Evolutionary conservation across 371 early-diverging fungal genomes (phyloP), one percentile per base, ranked within the genome.

Genomic region (Mortierella sp.): DNA sequence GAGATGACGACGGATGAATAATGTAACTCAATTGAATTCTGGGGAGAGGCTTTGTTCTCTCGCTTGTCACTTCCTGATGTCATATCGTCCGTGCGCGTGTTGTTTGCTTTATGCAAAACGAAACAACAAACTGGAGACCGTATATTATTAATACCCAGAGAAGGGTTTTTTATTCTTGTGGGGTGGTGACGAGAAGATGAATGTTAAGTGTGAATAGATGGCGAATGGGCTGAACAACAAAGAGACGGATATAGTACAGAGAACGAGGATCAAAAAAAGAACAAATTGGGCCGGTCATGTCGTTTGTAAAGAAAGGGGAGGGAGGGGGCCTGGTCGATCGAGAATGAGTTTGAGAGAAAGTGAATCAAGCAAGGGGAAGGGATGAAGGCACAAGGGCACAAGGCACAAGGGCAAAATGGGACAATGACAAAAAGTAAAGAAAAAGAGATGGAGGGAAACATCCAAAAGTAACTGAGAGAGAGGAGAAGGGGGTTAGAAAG

Each of bases 201-300:
- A 4, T 54, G 58, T 3, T 58, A 58, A 11, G 58, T 58, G n/a
- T 28, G 13, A 58, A 21, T 13, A 58, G 38, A 65, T 65, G 63
- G 34, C 34, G 6, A 38, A 65, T 34, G 65, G 31, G 38, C 63
- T 7, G 13, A 24, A 65, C 8, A 42, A 11, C 9, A 68, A 10
- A 10, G 10, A 10, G 44, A 68, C 42, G 68, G 68, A 68, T 68
- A 68, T 68, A 68, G 24, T 68, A 68, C 38, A 68, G 24, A 68
- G 68, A 31, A 19, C 50, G 50, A 48, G 50, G 50, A 48, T 10
- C 0, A 6, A 19, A 21, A 16, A 21, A 54, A 21, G 21, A 16
- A 57, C 9, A 57, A 26, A 31, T n/a, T n/a, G n/a, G 3, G 42
- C 2, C 5, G 65, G 11, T 68, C 42, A 24, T 68, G 42, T 24